These are phyloP conservation scores for Aeschynomene evenia DNA, from an alignment of 306 rosid genomes.

Conservation along the genomic window DNA sequence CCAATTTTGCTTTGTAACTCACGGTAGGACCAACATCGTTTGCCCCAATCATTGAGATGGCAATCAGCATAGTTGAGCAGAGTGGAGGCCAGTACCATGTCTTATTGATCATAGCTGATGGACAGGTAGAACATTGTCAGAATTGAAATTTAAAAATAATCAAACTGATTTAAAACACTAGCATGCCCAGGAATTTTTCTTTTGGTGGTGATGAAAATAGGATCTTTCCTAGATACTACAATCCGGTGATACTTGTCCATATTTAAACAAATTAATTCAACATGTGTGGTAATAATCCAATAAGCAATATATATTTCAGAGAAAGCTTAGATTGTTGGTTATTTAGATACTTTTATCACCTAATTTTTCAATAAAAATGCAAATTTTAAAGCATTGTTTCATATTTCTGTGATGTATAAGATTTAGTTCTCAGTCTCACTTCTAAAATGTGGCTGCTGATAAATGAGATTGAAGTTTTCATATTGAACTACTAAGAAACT, in stretches of 20 bases:
- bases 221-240: conserved; percentile 5
- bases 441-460: neutral
- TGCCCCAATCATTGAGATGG: conserved; percentile 94
- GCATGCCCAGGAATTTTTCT: neutral
- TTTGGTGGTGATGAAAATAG: conserved; percentile 16
- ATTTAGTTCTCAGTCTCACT: neutral
- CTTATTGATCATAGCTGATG: conserved; percentile 87
- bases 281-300: neutral
- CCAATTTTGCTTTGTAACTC: conserved; percentile 16
- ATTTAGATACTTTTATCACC: neutral
- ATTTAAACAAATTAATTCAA: conserved; percentile 6
- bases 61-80: conserved; percentile 86
- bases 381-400: neutral
- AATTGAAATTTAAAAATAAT: neutral
- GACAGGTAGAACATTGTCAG: conserved; percentile 60
- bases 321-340: neutral
- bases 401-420: neutral
- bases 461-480: conserved; percentile 19
- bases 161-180: neutral
- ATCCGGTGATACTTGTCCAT: neutral
- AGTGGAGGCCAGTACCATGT: conserved; percentile 97
- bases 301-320: conserved; percentile 13
- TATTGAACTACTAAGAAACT: conserved; percentile 11
- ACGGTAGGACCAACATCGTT: conserved; percentile 92
- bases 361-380: neutral